phyloP scores from a whole-genome alignment of 2,329 filamentous ascomycete species.

The Sarocladiaceae sp. region DNA sequence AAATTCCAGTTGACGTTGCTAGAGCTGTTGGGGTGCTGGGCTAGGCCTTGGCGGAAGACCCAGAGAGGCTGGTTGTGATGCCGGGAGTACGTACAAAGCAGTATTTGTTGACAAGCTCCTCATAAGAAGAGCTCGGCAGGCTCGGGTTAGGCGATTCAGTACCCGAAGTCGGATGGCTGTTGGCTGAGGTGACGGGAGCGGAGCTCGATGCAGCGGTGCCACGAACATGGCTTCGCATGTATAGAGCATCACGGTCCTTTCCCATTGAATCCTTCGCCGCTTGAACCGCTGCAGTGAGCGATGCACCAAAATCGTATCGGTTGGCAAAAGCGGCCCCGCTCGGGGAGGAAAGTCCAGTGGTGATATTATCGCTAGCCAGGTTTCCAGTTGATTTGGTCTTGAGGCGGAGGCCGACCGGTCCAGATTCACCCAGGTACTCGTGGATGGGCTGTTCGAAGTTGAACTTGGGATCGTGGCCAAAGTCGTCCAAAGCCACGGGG shows the following conservation, averaged over 20 bases:
- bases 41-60: conserved; percentile 14
- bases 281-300: conserved; percentile 74
- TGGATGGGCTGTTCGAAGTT: conserved; percentile 54
- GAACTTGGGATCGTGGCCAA: conserved; percentile 54
- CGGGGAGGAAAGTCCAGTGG: conserved; percentile 44
- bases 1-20: neutral
- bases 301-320: conserved; percentile 94
- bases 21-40: conserved; percentile 12
- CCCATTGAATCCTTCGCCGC: conserved; percentile 58
- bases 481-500: conserved; percentile 62
- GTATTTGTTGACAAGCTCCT: conserved; percentile 97
- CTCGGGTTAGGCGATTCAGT: conserved; percentile 46
- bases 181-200: conserved; percentile 16
- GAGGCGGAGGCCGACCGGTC: conserved; percentile 55
- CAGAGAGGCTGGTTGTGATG: conserved; percentile 22
- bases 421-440: conserved; percentile 58
- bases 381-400: conserved; percentile 62
- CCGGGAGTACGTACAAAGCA: conserved; percentile 88
- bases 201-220: conserved; percentile 20
- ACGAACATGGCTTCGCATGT: conserved; percentile 45
- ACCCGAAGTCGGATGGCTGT: conserved; percentile 24
- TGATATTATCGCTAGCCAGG: conserved; percentile 56
- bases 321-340: conserved; percentile 77
- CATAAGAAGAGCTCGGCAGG: conserved; percentile 84
- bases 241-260: conserved; percentile 52